Evolutionary conservation across 345 rosid species (phyloP).

Genomic region (Capsella bursapastoris): DNA sequence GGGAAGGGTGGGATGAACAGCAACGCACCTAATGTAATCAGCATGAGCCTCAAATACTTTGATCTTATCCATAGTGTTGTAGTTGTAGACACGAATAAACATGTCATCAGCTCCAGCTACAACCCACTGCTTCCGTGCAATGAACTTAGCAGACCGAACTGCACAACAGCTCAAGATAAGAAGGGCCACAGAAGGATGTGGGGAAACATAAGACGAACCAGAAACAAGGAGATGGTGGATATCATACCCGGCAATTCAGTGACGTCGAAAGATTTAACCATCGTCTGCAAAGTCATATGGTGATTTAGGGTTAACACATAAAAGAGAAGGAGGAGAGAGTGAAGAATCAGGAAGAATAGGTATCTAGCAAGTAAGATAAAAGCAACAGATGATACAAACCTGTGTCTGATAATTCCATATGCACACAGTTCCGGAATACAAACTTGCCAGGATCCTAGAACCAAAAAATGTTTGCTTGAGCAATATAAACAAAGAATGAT

Average conservation of each 20-base stretch:
- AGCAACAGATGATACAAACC: conserved; percentile 49
- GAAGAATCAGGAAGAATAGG: neutral
- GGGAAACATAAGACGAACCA: conserved; percentile 1
- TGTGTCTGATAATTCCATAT: conserved; percentile 81
- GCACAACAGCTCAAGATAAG: conserved; percentile 40
- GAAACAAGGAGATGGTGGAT: neutral
- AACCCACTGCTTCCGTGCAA: conserved; percentile 81
- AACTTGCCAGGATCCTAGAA: conserved; percentile 66
- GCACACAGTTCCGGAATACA: conserved; percentile 67
- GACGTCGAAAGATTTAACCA: conserved; percentile 85
- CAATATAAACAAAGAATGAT: neutral
- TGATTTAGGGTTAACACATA: conserved; percentile 37
- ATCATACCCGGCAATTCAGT: conserved; percentile 84
- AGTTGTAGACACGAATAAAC: conserved; percentile 78
- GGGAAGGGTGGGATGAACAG: conserved; percentile 78
- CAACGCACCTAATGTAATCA: conserved; percentile 81
- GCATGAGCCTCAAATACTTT: conserved; percentile 85
- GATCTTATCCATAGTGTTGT: conserved; percentile 76
- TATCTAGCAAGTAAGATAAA: neutral
- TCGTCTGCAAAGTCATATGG: conserved; percentile 51
- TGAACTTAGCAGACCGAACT: conserved; percentile 95
- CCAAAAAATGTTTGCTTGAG: neutral
- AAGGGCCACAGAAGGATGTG: conserved; percentile 18
- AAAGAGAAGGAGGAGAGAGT: neutral
- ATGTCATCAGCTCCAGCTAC: conserved; percentile 88